Conservation (phyloP, 768 basidiomycete genomes). For the Gloeostereum incarnatum region DNA sequence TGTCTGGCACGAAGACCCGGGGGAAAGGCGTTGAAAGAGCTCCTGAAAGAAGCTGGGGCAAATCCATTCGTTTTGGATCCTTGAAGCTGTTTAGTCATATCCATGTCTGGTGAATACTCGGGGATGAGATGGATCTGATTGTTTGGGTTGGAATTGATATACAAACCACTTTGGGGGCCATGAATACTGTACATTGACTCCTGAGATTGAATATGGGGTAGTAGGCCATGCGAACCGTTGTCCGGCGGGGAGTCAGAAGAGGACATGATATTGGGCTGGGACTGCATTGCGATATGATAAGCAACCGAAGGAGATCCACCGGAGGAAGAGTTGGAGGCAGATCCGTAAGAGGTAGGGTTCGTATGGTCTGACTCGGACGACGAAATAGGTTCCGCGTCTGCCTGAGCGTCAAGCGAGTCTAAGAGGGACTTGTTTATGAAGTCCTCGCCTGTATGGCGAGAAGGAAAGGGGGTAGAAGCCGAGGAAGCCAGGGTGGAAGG, state of each 20-base stretch:
- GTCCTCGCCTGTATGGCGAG: constrained; percentile 59
- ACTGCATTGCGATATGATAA: constrained; percentile 40
- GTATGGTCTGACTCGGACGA: constrained; percentile 41
- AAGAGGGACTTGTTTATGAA: constrained; percentile 80
- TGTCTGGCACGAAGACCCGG: constrained; percentile 19
- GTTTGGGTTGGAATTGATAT: constrained; percentile 21
- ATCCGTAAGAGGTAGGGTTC: constrained; percentile 35
- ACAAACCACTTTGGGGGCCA: constrained; percentile 21
- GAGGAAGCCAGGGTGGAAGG: constrained; percentile 44
- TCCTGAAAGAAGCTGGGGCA: constrained; percentile 23
- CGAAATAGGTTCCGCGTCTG: constrained; percentile 64
- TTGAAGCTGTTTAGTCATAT: constrained; percentile 23
- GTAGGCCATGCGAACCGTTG: constrained; percentile 22
- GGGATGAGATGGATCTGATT: constrained; percentile 27
- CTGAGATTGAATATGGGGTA: constrained; percentile 22
- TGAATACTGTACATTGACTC: constrained; percentile 25
- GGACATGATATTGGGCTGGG: constrained; percentile 27
- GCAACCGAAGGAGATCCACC: constrained; percentile 44
- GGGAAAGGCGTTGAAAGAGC: constrained; percentile 34
- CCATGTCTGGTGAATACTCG: constrained; percentile 28
- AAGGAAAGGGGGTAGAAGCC: constrained; percentile 25
- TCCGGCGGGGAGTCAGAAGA: constrained; percentile 44
- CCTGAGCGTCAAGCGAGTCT: constrained; percentile 77
- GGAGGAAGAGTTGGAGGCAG: constrained; percentile 45
- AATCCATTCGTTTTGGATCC: constrained; percentile 21